Evolutionary conservation across 805 yeast genomes (phyloP), one percentile per base, ranked within the genome.

Genomic region (Candida easanensis): DNA sequence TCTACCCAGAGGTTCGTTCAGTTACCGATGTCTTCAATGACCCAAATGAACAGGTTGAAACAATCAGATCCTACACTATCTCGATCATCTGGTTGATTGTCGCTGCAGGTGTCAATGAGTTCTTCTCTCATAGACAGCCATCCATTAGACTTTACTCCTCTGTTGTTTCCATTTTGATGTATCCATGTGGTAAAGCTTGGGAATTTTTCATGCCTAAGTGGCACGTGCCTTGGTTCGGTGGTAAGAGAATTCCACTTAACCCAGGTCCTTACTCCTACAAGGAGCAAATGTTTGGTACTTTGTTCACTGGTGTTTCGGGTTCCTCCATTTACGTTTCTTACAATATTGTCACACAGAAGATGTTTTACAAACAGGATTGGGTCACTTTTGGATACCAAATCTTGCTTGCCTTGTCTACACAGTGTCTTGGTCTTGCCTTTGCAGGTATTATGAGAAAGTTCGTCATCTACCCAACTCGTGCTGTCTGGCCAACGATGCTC

Each of bases 1-100:
- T 85, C 10, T 81, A 80, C 56, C 78, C 84, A 1, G 87, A 81
- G 60, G 86, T 81, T 17, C 71, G 88, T 60, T 76, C 85, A 21
- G 74, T 81, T 18, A 76, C 79, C 32, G 75, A 77, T 17, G 70
- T 77, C 25, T 48, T 65, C 23, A 81, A 77, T 54, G 79, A 77
- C 54, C 66, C 69, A 2, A 50, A 58, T 4, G 56, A 71, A 19
- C 77, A 77, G 5, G 71, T 72, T 48, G 79, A 76, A 63, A 74
- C 80, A 41, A 71, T 66, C 37, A 59, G 74, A 52, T 57, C 69
- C 13, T 68, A 68, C 48, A 45, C 61, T 21, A 45, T 70, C 11
- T 70, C 68, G 1, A 49, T 66, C 25, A 39, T 68, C 33, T 78
- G 80, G 81, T 62, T 74, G 18, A 63, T 73, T 13, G 60, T 80